Conservation (phyloP, 2,329 filamentous ascomycete species). For the Pseudovirgaria hyperparasitica region DNA sequence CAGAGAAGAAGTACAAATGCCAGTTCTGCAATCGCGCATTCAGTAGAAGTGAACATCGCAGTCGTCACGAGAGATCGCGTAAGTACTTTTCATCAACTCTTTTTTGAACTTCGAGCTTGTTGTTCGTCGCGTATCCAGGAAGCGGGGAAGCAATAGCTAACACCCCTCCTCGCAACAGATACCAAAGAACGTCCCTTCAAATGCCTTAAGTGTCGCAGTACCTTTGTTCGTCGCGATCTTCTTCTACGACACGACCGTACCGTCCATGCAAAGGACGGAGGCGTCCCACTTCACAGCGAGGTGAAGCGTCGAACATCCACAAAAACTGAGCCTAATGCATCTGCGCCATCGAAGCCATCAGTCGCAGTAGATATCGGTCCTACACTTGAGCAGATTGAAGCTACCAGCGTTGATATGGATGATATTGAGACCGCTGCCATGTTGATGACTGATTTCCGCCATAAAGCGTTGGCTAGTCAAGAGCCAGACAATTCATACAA, state of each 20-base stretch:
- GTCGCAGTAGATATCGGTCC: constrained; percentile 72
- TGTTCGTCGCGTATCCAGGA: constrained; percentile 19
- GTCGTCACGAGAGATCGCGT: constrained; percentile 95
- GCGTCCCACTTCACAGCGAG: constrained; percentile 85
- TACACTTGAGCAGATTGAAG: constrained; percentile 88
- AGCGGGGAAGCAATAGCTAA: constrained; percentile 23
- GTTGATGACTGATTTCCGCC: constrained; percentile 95
- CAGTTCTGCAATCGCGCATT: constrained; percentile 97
- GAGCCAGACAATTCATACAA: constrained; percentile 40
- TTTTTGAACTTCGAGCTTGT: constrained; percentile 9
- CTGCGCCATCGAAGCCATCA: constrained; percentile 59
- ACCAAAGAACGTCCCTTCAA: constrained; percentile 99
- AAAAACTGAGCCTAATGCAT: constrained; percentile 45
- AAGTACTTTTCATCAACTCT: constrained; percentile 40
- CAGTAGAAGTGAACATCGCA: constrained; percentile 92
- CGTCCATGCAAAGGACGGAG: constrained; percentile 96
- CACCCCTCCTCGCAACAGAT: constrained; percentile 45
- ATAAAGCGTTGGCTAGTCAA: constrained; percentile 78
- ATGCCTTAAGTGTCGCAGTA: constrained; percentile 95
- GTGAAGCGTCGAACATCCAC: constrained; percentile 69
- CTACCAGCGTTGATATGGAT: constrained; percentile 78
- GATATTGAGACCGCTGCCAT: constrained; percentile 96
- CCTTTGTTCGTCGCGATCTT: constrained; percentile 93
- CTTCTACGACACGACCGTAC: constrained; percentile 95
- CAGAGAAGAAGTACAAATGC: constrained; percentile 99